phyloP scores from a whole-genome alignment of 139 green algal genomes.

The Astrephomene gubernaculifera region DNA sequence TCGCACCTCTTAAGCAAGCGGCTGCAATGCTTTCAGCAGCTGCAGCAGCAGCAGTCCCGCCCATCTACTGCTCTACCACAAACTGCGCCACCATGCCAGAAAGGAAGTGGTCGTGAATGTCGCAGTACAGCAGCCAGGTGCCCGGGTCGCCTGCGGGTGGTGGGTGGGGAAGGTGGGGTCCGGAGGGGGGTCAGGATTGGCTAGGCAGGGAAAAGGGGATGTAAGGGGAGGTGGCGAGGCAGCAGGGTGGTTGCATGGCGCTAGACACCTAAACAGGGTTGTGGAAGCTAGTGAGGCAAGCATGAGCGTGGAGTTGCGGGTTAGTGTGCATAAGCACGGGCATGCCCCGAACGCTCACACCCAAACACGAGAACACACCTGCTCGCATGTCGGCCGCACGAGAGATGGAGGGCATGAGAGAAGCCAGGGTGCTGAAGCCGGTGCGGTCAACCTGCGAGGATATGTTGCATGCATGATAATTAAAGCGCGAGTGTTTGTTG shows the following conservation, averaged over 20 bases:
- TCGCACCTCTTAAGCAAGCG: no score
- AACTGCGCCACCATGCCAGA: conserved; percentile 56
- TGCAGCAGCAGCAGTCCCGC: no score
- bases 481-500: no score
- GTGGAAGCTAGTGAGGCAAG: neutral
- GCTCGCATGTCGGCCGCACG: conserved; percentile 9
- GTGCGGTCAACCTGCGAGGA: neutral
- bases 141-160: conserved; percentile 47
- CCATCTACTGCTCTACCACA: no score
- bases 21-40: no score
- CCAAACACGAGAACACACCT: neutral
- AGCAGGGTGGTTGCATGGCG: no score
- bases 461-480: no score
- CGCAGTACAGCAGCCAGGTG: conserved; percentile 64
- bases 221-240: no score
- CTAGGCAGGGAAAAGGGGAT: neutral
- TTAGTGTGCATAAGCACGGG: neutral
- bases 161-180: no score
- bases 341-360: neutral
- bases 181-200: neutral
- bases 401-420: conserved; percentile 38
- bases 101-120: conserved; percentile 61
- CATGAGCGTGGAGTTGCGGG: neutral
- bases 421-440: conserved; percentile 18
- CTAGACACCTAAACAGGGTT: no score